These are phyloP conservation scores for Crassisporium funariophilum DNA, from an alignment of 768 basidiomycete species.

Conservation along the genomic window DNA sequence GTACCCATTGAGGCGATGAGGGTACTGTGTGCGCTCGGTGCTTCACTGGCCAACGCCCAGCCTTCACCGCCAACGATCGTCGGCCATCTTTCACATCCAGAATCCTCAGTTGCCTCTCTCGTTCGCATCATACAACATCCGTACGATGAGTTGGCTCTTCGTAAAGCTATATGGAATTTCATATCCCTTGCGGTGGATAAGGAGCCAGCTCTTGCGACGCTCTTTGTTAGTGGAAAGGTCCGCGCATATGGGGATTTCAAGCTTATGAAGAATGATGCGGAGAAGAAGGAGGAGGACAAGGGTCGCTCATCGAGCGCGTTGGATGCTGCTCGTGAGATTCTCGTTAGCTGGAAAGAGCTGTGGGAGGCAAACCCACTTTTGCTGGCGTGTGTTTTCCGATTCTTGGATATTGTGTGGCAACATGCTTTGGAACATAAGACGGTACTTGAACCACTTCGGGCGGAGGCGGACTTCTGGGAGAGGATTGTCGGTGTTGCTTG, in stretches of 20 bases:
- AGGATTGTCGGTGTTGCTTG: slow-evolving; percentile 63
- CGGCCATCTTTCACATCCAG: slow-evolving; percentile 77
- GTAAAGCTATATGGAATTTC: slow-evolving; percentile 82
- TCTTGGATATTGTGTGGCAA: slow-evolving; percentile 79
- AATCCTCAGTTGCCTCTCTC: slow-evolving; percentile 64
- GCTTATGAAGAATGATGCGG: slow-evolving; percentile 34
- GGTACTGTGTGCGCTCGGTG: slow-evolving; percentile 67
- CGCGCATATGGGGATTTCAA: slow-evolving; percentile 46
- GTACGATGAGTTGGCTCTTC: slow-evolving; percentile 72
- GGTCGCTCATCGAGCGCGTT: slow-evolving; percentile 56
- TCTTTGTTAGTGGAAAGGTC: slow-evolving; percentile 79
- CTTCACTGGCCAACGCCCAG: slow-evolving; percentile 60
- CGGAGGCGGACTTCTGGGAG: slow-evolving; percentile 68
- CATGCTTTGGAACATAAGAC: slow-evolving; percentile 74
- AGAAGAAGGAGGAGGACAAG: slow-evolving; percentile 35
- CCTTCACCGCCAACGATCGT: slow-evolving; percentile 73
- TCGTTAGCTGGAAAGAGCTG: slow-evolving; percentile 70
- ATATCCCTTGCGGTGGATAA: slow-evolving; percentile 80
- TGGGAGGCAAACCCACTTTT: slow-evolving; percentile 81
- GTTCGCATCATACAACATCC: slow-evolving; percentile 78
- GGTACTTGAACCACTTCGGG: slow-evolving; percentile 56
- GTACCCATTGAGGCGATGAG: slow-evolving; percentile 70
- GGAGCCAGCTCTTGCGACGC: slow-evolving; percentile 80
- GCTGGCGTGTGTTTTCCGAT: slow-evolving; percentile 71
- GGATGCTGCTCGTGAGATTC: slow-evolving; percentile 63